Evolutionary conservation across 2,329 filamentous ascomycete species (phyloP).

Genomic region (Aspergillus pseudoglaucus): DNA sequence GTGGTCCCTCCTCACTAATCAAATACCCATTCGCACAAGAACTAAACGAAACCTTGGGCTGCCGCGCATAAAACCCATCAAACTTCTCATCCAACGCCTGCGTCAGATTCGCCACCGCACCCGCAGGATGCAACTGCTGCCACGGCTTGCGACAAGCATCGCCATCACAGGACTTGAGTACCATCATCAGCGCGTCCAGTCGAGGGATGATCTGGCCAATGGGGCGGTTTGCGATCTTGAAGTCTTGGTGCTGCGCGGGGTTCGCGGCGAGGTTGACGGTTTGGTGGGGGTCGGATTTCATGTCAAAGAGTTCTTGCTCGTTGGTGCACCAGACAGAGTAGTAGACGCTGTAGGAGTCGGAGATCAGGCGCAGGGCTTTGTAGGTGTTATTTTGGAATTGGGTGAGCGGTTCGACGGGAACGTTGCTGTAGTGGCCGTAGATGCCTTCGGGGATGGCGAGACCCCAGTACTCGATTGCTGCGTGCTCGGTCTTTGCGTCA

Average conservation of each 20-base stretch:
- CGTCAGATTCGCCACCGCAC: conserved; percentile 45
- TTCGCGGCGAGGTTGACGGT: conserved; percentile 39
- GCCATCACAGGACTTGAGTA: conserved; percentile 56
- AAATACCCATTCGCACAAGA: conserved; percentile 54
- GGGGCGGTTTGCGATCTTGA: conserved; percentile 14
- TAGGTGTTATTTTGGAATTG: conserved; percentile 50
- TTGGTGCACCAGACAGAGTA: conserved; percentile 66
- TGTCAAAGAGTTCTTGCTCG: conserved; percentile 60
- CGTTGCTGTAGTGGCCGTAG: conserved; percentile 20
- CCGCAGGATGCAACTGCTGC: conserved; percentile 50
- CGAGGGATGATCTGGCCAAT: conserved; percentile 40
- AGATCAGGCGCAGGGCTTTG: conserved; percentile 53
- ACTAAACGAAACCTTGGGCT: conserved; percentile 47
- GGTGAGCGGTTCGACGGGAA: conserved; percentile 9
- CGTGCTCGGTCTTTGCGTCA: conserved; percentile 44
- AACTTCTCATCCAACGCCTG: conserved; percentile 46
- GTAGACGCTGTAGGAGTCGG: conserved; percentile 52
- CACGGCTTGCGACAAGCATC: conserved; percentile 51
- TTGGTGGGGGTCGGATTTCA: conserved; percentile 52
- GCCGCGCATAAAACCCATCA: conserved; percentile 49
- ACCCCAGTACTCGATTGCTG: conserved; percentile 55
- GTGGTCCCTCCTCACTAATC: conserved; percentile 50
- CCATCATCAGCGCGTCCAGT: conserved; percentile 54
- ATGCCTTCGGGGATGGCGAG: conserved; percentile 21
- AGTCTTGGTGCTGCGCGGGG: conserved; percentile 4